Conservation (phyloP, 2,329 filamentous ascomycete genomes). For the Penicillium sp. region DNA sequence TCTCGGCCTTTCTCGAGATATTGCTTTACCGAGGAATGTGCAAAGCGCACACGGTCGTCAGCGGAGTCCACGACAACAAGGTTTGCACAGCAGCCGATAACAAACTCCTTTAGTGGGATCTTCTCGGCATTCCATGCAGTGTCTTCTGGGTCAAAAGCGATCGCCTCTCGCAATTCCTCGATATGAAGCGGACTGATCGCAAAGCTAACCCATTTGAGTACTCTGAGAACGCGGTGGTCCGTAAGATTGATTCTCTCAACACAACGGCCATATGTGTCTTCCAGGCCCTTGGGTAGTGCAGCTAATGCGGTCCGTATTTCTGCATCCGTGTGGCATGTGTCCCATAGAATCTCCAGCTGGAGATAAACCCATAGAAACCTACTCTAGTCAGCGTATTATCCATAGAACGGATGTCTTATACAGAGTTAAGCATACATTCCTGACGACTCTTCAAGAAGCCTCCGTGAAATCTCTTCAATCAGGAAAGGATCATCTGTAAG, state of each 20-base stretch:
- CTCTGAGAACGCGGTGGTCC: slow-evolving; percentile 12
- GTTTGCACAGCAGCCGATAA: slow-evolving; percentile 28
- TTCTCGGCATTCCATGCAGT: slow-evolving; percentile 16
- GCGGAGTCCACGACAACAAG: slow-evolving; percentile 22
- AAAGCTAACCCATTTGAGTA: slow-evolving; percentile 29
- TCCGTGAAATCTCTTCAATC: no score
- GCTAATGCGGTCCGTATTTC: slow-evolving; percentile 18
- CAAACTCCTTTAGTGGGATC: slow-evolving; percentile 17
- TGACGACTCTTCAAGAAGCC: no score
- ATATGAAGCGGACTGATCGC: slow-evolving; percentile 24
- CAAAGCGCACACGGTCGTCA: slow-evolving; percentile 24
- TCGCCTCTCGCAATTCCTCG: slow-evolving; percentile 26
- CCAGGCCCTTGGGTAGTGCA: slow-evolving; percentile 21
- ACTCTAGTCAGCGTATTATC: slow-evolving; percentile 8
- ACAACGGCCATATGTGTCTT: slow-evolving; percentile 25
- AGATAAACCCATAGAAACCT: slow-evolving; percentile 30
- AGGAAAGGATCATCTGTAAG: slow-evolving; percentile 20
- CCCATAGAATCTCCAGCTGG: slow-evolving; percentile 28
- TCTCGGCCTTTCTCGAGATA: slow-evolving; percentile 22
- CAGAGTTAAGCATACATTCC: no score
- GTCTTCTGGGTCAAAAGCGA: slow-evolving; percentile 23
- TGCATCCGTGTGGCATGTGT: slow-evolving; percentile 23
- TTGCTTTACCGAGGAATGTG: slow-evolving; percentile 24
- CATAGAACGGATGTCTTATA: background rate
- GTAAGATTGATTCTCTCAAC: slow-evolving; percentile 16